Base-by-base conservation (phyloP, 352 stramenopile species). In the Phytophthora aleatoria region DNA sequence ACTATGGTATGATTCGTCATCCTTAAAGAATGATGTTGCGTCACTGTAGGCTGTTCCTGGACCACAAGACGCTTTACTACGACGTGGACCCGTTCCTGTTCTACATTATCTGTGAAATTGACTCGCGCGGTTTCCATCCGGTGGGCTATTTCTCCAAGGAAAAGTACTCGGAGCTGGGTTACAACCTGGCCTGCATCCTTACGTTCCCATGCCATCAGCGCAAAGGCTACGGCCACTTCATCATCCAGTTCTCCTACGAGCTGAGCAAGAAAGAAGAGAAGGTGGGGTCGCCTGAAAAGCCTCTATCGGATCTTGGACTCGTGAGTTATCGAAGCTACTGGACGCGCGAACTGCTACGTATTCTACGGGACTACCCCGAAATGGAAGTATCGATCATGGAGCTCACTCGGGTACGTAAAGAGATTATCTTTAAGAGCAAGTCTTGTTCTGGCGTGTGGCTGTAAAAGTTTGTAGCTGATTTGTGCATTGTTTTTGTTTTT, bases 61-160 rank as follows among this genome's bases (percentile, higher is more conserved):
- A 99, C 81, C 97, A 99, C 86, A 99, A 99, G 80, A 99, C 98
- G 38, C 82, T 99, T 13, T 99, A 99, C 80, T 99, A 99, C 81
- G 97, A 99, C 65, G 97, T 99, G 3, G 97, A 99, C 66, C 98
- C 98, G 31, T 99, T 99, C 73, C 89, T 98, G 30, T 99, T 99
- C 83, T 99, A 99, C 78, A 87, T 99, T 20, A 85, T 99, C 42
- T 99, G 95, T 54, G 91, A 99, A 64, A 91, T 98, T 2, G 95
- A 98, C 74, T 75, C 60, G 38, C 82, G 83, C 13, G 85, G 95
- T 10, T 96, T 96, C 60, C 96, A 99, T 67, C 94, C 97, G 35
- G 96, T 99, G 9, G 98, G 97, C 8, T 99, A 99, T 75, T 99
- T 99, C 75, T 99, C 91, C 33, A 99, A 99, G 74, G 98, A 99